phyloP scores from a whole-genome alignment of 257 asterid species.

The Salvia splendens region DNA sequence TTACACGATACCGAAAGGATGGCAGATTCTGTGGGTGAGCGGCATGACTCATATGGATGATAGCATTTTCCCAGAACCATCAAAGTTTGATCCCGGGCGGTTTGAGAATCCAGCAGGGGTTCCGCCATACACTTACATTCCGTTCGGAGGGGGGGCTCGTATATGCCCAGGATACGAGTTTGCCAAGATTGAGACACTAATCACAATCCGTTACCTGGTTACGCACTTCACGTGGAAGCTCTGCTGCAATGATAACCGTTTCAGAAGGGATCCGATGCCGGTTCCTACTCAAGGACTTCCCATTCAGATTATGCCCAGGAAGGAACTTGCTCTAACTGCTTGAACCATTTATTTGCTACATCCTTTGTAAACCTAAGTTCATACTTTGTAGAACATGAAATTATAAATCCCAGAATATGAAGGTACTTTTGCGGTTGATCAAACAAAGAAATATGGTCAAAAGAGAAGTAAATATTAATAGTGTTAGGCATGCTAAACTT shows the following conservation, averaged over 20 bases:
- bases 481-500: constrained; percentile 17
- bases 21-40: constrained; percentile 70
- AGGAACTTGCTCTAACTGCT: neutral
- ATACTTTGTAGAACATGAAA: neutral
- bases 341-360: too few species aligned
- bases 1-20: constrained; percentile 70
- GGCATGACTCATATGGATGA: constrained; percentile 69
- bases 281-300: constrained; percentile 72
- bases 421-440: neutral
- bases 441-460: neutral
- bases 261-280: constrained; percentile 61
- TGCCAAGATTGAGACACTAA: constrained; percentile 63
- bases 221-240: constrained; percentile 60
- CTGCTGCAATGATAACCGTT: constrained; percentile 46
- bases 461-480: neutral
- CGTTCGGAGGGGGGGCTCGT: constrained; percentile 71
- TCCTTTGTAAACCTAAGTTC: neutral
- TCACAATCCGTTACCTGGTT: constrained; percentile 55
- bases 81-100: constrained; percentile 55
- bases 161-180: constrained; percentile 84
- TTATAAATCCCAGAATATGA: neutral
- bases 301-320: constrained; percentile 22
- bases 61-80: constrained; percentile 55
- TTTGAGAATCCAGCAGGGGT: constrained; percentile 50
- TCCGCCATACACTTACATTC: constrained; percentile 64